phyloP scores from a whole-genome alignment of 495 filamentous ascomycete genomes.

The Talaromyces wortmannii region DNA sequence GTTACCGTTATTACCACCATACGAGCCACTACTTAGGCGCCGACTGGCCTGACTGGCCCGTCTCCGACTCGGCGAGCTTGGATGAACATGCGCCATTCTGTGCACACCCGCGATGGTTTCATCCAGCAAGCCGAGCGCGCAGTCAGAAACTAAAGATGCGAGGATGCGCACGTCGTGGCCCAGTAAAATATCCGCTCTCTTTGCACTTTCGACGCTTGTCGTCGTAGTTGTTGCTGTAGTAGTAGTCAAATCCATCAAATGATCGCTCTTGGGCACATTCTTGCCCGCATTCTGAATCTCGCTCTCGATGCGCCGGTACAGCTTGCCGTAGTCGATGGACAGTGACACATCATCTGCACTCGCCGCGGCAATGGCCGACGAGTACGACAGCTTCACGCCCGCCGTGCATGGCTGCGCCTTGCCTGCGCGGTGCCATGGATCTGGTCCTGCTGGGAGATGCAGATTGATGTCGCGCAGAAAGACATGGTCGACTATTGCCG shows the following conservation, averaged over 20 bases:
- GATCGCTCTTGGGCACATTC: neutral
- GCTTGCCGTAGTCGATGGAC: constrained; percentile 40
- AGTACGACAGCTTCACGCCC: constrained; percentile 36
- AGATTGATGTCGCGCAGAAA: constrained; percentile 35
- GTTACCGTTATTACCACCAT: too few relatives aligned
- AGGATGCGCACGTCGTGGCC: constrained; percentile 33
- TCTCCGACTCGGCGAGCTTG: constrained; percentile 10
- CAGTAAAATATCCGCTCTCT: constrained; percentile 23
- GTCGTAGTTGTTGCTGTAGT: neutral
- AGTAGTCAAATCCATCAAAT: neutral
- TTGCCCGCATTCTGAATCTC: constrained; percentile 26
- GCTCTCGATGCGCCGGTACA: constrained; percentile 36
- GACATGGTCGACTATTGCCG: constrained; percentile 32
- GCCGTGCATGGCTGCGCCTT: constrained; percentile 40
- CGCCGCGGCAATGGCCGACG: constrained; percentile 33
- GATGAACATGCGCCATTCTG: constrained; percentile 30
- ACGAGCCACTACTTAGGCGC: constrained; percentile 20
- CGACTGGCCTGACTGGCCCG: constrained; percentile 6
- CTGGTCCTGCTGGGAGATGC: constrained; percentile 33
- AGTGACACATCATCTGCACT: constrained; percentile 37
- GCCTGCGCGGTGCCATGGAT: constrained; percentile 37
- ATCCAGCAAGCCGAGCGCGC: constrained; percentile 30
- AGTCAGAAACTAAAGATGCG: constrained; percentile 30
- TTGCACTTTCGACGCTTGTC: constrained; percentile 11
- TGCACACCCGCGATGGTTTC: constrained; percentile 36